These are phyloP conservation scores for Vitis rupestris DNA, from an alignment of 164 flowering plant species.

Conservation along the genomic window DNA sequence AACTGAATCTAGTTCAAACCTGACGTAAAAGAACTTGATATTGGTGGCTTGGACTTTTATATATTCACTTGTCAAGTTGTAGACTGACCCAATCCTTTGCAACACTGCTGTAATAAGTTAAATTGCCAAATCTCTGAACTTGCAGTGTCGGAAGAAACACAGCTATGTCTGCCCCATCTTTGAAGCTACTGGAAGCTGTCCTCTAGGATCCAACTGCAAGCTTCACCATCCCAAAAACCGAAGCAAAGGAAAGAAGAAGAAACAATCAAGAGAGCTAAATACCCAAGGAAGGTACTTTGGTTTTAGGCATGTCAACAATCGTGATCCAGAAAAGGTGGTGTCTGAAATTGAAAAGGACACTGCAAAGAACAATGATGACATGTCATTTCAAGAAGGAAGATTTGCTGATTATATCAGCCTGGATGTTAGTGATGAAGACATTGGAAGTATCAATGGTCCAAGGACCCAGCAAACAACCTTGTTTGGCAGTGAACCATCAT, in stretches of 20 bases:
- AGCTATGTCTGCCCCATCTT: constrained; percentile 76
- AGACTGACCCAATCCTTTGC: too few species aligned
- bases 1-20: too few species aligned
- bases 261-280: constrained; percentile 33
- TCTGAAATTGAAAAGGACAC: constrained; percentile 28
- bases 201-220: constrained; percentile 72
- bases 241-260: constrained; percentile 44
- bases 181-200: constrained; percentile 75
- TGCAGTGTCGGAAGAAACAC: constrained; percentile 96
- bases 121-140: constrained; percentile 23
- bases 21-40: too few species aligned
- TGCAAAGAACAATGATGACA: constrained; percentile 25
- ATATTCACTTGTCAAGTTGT: too few species aligned
- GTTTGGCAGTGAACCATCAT: constrained; percentile 21
- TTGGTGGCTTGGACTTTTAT: too few species aligned
- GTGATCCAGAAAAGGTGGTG: constrained; percentile 20
- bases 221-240: constrained; percentile 82
- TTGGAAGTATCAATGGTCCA: constrained; percentile 16
- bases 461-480: constrained; percentile 11
- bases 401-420: constrained; percentile 67
- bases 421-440: constrained; percentile 49
- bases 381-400: constrained; percentile 30
- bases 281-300: constrained; percentile 72
- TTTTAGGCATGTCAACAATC: constrained; percentile 18
- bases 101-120: not conserved